Conservation (phyloP, 805 yeast genomes). For the Cyberlindnera xylosilytica region DNA sequence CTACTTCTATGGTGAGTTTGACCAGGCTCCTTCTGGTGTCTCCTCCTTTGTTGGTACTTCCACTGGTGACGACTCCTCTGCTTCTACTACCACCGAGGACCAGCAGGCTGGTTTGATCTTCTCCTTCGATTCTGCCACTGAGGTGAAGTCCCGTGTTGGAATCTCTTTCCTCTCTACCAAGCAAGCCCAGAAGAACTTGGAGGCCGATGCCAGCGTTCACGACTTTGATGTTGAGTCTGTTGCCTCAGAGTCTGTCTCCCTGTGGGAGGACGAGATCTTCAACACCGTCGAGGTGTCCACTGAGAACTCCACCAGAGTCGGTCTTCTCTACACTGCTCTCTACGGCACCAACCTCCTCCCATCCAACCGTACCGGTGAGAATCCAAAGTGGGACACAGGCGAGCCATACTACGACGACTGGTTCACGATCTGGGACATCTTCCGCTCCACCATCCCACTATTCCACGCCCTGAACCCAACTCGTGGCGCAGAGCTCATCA, state of each 20-base stretch:
- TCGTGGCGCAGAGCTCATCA: conserved; percentile 29
- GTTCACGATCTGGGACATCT: conserved; percentile 38
- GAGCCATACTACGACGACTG: conserved; percentile 36
- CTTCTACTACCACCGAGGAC: conserved; percentile 10
- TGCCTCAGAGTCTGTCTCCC: neutral
- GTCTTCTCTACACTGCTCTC: conserved; percentile 7
- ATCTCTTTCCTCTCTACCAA: conserved; percentile 30
- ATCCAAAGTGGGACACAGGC: conserved; percentile 26
- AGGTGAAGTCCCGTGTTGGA: conserved; percentile 24
- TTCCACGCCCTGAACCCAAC: conserved; percentile 30
- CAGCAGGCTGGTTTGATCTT: conserved; percentile 29
- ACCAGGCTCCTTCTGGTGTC: conserved; percentile 17
- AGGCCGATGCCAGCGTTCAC: conserved; percentile 19
- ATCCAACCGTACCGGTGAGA: conserved; percentile 23
- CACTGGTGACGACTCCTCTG: neutral
- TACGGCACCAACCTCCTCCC: conserved; percentile 12
- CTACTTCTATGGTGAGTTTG: conserved; percentile 32
- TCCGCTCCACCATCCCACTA: conserved; percentile 34
- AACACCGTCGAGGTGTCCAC: conserved; percentile 4
- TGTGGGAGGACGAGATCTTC: conserved; percentile 9
- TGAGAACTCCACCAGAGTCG: conserved; percentile 7
- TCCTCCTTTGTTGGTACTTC: conserved; percentile 15
- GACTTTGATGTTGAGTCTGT: conserved; percentile 5
- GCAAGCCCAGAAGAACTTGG: conserved; percentile 29
- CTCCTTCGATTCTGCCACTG: conserved; percentile 14